Evolutionary conservation across 2,329 filamentous ascomycete species (phyloP), one percentile per base, ranked within the genome.

Genomic region (Fusarium begoniae): DNA sequence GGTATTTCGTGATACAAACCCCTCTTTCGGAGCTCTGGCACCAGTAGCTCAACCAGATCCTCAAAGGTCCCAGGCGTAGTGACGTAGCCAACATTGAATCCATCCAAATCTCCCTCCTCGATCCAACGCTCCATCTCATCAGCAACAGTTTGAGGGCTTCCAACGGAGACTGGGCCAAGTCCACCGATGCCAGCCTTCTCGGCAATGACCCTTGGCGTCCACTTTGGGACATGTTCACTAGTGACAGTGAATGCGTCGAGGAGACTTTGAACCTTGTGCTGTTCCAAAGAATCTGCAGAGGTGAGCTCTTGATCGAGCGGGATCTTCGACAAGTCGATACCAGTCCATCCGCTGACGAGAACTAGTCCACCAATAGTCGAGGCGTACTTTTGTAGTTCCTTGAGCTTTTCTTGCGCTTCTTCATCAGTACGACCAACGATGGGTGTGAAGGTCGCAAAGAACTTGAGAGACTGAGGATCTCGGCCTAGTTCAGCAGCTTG

Each of bases 241-340:
- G 84, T 84, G 1, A 85, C 84, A 1, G 86, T 87, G 62, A 89
- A 85, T 1, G 83, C 81, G 35, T 87, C 84, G 7, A 89, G 80
- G 14, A 87, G 80, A 54, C 85, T 87, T 37, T 83, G 85, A 5
- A 89, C 82, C 70, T 85, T 87, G 71, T 87, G 81, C 18, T 86
- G 87, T 70, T 90, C 88, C 6, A 83, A 81, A 1, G 88, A 88
- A 69, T 91, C 87, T 6, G 84, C 86, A 1, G 85, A 85, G 2
- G 85, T 87, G 68, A 92, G 83, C 22, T 89, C 87, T 70, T 90
- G 85, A 69, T 91, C 90, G 0, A 90, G 77, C 0, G 88, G 87
- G 47, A 91, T 85, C 74, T 84, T 84, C 8, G 86, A 88, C 22
- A 91, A 82, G 74, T 91, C 89, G 65, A 91, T 90, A 1, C 89